These are phyloP conservation scores for Cercospora nicotianae DNA, from an alignment of 2,329 filamentous ascomycete genomes.

Conservation along the genomic window DNA sequence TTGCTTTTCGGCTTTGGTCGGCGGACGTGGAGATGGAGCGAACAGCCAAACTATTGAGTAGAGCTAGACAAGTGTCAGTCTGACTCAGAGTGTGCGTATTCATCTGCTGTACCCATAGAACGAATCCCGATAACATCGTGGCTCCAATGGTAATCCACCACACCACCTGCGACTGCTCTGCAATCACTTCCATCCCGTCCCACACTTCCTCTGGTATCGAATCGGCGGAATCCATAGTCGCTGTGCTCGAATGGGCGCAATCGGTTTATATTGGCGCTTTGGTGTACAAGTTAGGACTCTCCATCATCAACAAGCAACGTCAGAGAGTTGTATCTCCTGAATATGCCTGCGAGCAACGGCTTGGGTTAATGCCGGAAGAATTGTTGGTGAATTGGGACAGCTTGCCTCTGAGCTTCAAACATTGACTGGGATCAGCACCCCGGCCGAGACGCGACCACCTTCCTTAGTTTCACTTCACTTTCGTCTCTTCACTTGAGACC, in stretches of 20 bases:
- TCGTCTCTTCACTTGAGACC: neutral
- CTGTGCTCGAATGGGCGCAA: neutral
- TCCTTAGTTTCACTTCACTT: neutral
- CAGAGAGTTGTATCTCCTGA: neutral
- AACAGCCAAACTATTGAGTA: constrained; percentile 50
- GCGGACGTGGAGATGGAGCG: constrained; percentile 75
- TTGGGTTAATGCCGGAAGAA: constrained; percentile 7
- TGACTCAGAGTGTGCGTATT: neutral
- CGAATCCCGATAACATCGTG: constrained; percentile 10
- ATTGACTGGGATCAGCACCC: neutral
- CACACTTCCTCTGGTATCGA: constrained; percentile 35
- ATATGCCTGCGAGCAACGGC: neutral
- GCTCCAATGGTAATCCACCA: constrained; percentile 31
- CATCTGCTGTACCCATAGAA: neutral
- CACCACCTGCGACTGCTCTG: constrained; percentile 27
- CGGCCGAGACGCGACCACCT: neutral
- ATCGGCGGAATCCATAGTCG: constrained; percentile 36
- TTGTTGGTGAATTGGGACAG: constrained; percentile 4
- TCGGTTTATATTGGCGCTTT: neutral
- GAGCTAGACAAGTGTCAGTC: constrained; percentile 3
- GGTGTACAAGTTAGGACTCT: neutral
- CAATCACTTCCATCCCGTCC: constrained; percentile 32
- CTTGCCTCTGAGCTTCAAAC: constrained; percentile 4
- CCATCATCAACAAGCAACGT: neutral
- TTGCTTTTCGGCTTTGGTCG: constrained; percentile 76